Evolutionary conservation across 345 rosid genomes (phyloP), one percentile per base, ranked within the genome.

Genomic region (Camelina laxa): DNA sequence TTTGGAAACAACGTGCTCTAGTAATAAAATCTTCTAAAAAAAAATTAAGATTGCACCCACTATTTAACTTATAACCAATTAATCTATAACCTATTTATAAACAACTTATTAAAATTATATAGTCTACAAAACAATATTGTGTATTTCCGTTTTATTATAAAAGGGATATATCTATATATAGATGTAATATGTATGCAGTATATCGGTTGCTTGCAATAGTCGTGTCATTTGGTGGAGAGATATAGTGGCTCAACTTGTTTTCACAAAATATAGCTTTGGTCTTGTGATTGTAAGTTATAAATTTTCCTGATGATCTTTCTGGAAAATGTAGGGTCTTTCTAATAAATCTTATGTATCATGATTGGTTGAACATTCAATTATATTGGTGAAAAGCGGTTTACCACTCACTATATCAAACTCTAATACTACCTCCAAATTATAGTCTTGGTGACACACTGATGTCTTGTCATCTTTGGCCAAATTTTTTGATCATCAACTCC

Each of bases 301-400:
- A 50, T 20, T 24, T 61, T 41, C 64, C 55, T 63, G 76, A 53
- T 72, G 68, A 53, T 21, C 31, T 51, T 39, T 53, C 62, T 62
- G 44, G 6, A 62, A 62, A 39, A 53, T 72, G 69, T 63, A 72
- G 61, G 61, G 69, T 72, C 69, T 72, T 72, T 9, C 9, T 53
- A 62, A 39, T 72, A 72, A 72, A 72, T 72, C 61, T 42, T 72
- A 50, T 51, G 61, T 21, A 48, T 51, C 69, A 39, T 62, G 76
- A 63, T 72, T 63, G 55, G 53, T 62, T 51, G 17, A 39, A 72
- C 35, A 62, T 17, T 62, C 45, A 62, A 51, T 72, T 38, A 8
- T 73, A 54, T 64, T 15, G 64, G 48, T 64, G 57, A 54, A 73
- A 31, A 65, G 45, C 27, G 17, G 44, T 73, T 73, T 21, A 55